These are phyloP conservation scores for Trichoderma harzianum DNA, from an alignment of 2,329 filamentous ascomycete species.

Conservation along the genomic window DNA sequence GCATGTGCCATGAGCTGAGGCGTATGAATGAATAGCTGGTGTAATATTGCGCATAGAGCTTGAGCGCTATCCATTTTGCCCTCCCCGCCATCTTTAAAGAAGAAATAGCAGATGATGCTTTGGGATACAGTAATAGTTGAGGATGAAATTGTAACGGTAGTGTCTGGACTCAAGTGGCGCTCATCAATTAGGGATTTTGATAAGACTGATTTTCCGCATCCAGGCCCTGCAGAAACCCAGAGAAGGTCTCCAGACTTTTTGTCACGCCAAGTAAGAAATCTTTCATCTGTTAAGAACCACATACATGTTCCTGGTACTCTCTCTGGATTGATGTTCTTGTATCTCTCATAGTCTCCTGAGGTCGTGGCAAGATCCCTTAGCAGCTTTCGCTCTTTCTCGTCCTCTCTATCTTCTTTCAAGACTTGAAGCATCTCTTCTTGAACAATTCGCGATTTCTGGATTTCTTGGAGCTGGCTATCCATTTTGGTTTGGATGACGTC, in stretches of 20 bases:
- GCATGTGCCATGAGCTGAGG: slow-evolving; percentile 1
- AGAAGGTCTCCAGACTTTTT: slow-evolving; percentile 24
- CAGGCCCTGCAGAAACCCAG: slow-evolving; percentile 34
- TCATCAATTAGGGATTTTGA: slow-evolving; percentile 29
- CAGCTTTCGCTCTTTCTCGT: not conserved
- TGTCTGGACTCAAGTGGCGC: not conserved
- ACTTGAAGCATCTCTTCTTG: not conserved
- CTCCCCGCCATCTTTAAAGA: slow-evolving; percentile 33
- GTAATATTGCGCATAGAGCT: slow-evolving; percentile 27
- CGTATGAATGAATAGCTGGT: slow-evolving; percentile 27
- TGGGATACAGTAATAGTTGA: not conserved
- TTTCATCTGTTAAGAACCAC: slow-evolving; percentile 31
- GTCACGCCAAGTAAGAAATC: slow-evolving; percentile 29
- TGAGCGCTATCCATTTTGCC: slow-evolving; percentile 20
- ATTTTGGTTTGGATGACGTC: not conserved
- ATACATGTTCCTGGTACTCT: slow-evolving; percentile 31
- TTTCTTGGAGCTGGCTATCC: slow-evolving; percentile 3
- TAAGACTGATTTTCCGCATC: slow-evolving; percentile 34
- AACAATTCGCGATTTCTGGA: not conserved
- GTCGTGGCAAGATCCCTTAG: slow-evolving; percentile 22
- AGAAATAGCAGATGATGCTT: slow-evolving; percentile 31
- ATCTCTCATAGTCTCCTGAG: slow-evolving; percentile 25
- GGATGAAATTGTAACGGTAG: not conserved
- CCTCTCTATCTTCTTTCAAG: not conserved
- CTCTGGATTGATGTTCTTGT: slow-evolving; percentile 30